phyloP scores from a whole-genome alignment of 2,329 filamentous ascomycete genomes.

The Colletotrichum filicis region DNA sequence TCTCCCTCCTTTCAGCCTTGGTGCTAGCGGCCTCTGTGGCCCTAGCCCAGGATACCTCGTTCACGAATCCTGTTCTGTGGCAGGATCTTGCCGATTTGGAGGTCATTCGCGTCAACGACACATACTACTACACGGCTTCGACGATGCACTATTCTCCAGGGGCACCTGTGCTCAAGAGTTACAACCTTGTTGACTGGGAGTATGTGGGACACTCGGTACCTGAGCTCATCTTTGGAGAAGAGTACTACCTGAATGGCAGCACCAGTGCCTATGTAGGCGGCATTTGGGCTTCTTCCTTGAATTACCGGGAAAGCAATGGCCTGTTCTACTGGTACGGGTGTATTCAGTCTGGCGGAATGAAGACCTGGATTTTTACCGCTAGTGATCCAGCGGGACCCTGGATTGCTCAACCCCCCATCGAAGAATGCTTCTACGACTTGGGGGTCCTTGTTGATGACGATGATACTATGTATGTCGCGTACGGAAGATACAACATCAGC shows the following conservation, averaged over 20 bases:
- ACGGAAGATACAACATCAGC: constrained; percentile 46
- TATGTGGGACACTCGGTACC: constrained; percentile 49
- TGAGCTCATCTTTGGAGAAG: constrained; percentile 50
- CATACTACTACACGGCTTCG: constrained; percentile 61
- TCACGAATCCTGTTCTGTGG: constrained; percentile 61
- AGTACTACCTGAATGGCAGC: constrained; percentile 56
- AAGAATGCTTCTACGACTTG: constrained; percentile 35
- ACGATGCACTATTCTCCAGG: constrained; percentile 62
- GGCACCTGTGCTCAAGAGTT: constrained; percentile 59
- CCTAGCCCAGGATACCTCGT: constrained; percentile 36
- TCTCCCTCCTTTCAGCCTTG: background rate
- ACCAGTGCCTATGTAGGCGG: constrained; percentile 60
- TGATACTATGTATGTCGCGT: constrained; percentile 51
- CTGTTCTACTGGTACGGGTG: constrained; percentile 37
- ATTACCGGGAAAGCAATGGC: constrained; percentile 35
- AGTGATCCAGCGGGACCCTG: constrained; percentile 23
- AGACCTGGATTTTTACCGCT: constrained; percentile 36
- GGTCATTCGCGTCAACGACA: constrained; percentile 49
- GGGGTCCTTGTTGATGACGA: constrained; percentile 53
- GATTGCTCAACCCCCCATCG: constrained; percentile 22
- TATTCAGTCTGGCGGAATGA: constrained; percentile 26
- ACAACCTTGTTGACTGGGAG: constrained; percentile 60
- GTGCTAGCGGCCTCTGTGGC: background rate
- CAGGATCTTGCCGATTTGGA: constrained; percentile 63
- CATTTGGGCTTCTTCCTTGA: constrained; percentile 63